Evolutionary conservation across 2,329 filamentous ascomycete genomes (phyloP).

Genomic region (Fusarium denticulatum): DNA sequence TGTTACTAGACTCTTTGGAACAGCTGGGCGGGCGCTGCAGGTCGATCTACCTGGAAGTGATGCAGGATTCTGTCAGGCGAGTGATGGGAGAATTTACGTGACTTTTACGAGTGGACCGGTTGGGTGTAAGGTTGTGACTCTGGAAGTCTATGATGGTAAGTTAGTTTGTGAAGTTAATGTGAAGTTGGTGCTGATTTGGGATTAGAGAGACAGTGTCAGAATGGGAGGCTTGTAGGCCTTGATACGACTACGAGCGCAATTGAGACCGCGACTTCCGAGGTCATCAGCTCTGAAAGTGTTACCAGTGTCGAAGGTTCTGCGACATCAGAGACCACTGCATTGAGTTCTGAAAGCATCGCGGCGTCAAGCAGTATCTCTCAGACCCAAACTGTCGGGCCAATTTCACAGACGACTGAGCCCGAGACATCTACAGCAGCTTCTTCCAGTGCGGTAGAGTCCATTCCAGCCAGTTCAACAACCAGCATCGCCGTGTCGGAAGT

Average conservation of each 20-base stretch:
- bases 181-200: not conserved
- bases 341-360: rapidly evolving
- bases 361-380: not conserved
- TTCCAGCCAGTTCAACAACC: no score
- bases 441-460: not conserved
- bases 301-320: not conserved
- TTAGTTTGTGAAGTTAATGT: not conserved
- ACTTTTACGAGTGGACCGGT: not conserved
- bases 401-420: not conserved
- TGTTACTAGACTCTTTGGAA: not conserved
- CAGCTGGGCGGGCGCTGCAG: not conserved
- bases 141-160: not conserved
- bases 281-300: rapidly evolving
- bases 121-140: not conserved
- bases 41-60: not conserved
- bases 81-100: not conserved
- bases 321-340: not conserved
- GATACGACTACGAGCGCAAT: not conserved
- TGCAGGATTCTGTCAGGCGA: not conserved
- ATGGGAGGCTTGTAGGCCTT: not conserved
- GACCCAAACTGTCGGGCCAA: not conserved
- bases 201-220: not conserved
- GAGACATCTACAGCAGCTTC: not conserved
- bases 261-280: not conserved
- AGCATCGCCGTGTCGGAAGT: not conserved